These are phyloP conservation scores for Fusarium mexicanum DNA, from an alignment of 2,329 filamentous ascomycete species.

Conservation along the genomic window DNA sequence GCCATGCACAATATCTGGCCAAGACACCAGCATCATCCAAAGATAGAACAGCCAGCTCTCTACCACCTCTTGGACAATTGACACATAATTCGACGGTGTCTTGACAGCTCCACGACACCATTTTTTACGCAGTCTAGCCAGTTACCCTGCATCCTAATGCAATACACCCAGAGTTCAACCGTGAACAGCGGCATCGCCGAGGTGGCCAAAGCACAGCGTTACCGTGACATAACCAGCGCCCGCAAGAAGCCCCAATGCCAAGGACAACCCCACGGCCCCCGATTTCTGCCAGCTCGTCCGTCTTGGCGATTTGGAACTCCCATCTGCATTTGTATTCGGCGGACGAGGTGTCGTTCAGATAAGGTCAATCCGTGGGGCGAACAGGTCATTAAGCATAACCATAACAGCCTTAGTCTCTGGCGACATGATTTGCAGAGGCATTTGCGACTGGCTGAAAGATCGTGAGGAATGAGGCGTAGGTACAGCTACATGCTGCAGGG, in stretches of 20 bases:
- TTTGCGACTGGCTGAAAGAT: background rate
- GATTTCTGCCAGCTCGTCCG: background rate
- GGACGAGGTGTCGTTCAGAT: background rate
- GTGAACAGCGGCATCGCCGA: background rate
- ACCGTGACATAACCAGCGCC: conserved; percentile 4
- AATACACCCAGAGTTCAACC: background rate
- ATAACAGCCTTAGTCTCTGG: background rate
- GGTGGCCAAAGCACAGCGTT: background rate
- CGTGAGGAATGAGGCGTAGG: background rate
- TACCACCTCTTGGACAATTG: background rate
- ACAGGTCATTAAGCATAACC: background rate
- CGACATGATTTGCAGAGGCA: background rate
- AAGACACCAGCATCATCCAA: background rate
- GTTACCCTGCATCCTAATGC: too few relatives aligned
- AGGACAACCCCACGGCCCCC: background rate
- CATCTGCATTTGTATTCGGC: background rate
- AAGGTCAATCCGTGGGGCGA: background rate
- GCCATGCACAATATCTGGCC: background rate
- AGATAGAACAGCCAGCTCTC: background rate
- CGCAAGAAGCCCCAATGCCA: conserved; percentile 8
- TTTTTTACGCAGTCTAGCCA: too few relatives aligned
- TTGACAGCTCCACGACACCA: background rate
- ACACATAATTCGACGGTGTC: background rate
- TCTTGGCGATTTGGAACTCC: conserved; percentile 1
- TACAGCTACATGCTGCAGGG: background rate